Evolutionary conservation across 1,139 yeast genomes (phyloP), one percentile per base, ranked within the genome.

Genomic region (Debaryomycetaceae sp.): DNA sequence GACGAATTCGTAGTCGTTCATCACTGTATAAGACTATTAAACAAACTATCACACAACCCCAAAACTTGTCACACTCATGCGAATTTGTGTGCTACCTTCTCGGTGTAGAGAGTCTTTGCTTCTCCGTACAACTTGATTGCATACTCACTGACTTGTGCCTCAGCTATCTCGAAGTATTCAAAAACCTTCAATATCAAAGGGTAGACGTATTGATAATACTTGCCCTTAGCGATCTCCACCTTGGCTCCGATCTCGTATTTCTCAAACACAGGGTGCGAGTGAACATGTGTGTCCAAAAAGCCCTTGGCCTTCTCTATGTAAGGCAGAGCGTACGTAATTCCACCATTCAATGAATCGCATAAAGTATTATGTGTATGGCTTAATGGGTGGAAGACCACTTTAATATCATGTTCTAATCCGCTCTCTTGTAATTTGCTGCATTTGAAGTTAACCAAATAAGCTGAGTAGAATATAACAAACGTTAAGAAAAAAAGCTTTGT

Each of bases 391-490:
- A 67, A 55, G 37, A 66, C 59, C 16, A 46, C 37, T 38, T 60
- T 53, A 43, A 55, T 56, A 28, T 55, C 59, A 43, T 56, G 61
- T 41, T 63, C 60, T 42, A 66, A 53, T 19, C 65, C 55, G 14
- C 64, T 49, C 48, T 64, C 65, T 41, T 61, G 52, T 47, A 68
- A 62, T 33, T 59, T 50, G 37, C 59, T 64, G 55, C 78, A 72
- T 52, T 71, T 71, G 59, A 67, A 71, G 34, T 61, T 53, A 50
- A 58, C 58, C 50, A 72, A 67, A 56, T 72, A 72, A 26, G 63
- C 45, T 32, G 65, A 50, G 54, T 72, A 72, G 37, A 67, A 47
- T 31, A 63, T 54, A 38, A 68, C 45, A 40, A 66, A 50, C 37
- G 63, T 52, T 38, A 64, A 45, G 38, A 67, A 37, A 38, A 58